phyloP scores from a whole-genome alignment of 2,329 filamentous ascomycete genomes.

The Alternaria consortialis region DNA sequence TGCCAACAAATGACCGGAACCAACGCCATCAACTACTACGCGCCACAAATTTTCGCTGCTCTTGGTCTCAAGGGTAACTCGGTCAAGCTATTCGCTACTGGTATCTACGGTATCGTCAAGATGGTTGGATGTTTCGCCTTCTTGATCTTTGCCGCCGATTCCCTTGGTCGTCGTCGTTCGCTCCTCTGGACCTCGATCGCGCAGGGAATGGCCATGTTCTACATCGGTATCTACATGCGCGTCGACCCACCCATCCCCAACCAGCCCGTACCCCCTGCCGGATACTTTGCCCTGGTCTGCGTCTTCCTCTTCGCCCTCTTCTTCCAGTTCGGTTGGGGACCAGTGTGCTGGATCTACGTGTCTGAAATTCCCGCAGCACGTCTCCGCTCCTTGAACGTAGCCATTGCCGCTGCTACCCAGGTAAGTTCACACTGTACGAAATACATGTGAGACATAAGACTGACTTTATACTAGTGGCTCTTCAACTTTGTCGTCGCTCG shows the following conservation, averaged over 20 bases:
- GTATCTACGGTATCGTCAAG: constrained; percentile 77
- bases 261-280: constrained; percentile 67
- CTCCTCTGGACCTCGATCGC: constrained; percentile 72
- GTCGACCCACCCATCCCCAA: constrained; percentile 66
- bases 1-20: constrained; percentile 77
- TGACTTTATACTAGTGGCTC: constrained; percentile 64
- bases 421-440: background rate
- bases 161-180: constrained; percentile 70
- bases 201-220: constrained; percentile 70
- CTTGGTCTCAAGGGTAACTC: constrained; percentile 68
- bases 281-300: constrained; percentile 74
- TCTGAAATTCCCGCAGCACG: constrained; percentile 69
- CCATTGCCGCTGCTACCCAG: constrained; percentile 66
- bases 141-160: constrained; percentile 73
- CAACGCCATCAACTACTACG: constrained; percentile 67
- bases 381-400: constrained; percentile 72
- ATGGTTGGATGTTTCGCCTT: constrained; percentile 70
- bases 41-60: constrained; percentile 72
- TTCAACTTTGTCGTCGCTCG: constrained; percentile 78
- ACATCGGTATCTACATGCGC: constrained; percentile 75
- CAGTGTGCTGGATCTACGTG: constrained; percentile 76
- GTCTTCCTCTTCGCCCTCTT: constrained; percentile 77
- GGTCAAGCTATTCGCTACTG: constrained; percentile 74
- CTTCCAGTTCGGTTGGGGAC: constrained; percentile 71
- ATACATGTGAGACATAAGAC: background rate